Base-by-base conservation (phyloP, 345 rosid genomes). In the Schrenkiella parvula region DNA sequence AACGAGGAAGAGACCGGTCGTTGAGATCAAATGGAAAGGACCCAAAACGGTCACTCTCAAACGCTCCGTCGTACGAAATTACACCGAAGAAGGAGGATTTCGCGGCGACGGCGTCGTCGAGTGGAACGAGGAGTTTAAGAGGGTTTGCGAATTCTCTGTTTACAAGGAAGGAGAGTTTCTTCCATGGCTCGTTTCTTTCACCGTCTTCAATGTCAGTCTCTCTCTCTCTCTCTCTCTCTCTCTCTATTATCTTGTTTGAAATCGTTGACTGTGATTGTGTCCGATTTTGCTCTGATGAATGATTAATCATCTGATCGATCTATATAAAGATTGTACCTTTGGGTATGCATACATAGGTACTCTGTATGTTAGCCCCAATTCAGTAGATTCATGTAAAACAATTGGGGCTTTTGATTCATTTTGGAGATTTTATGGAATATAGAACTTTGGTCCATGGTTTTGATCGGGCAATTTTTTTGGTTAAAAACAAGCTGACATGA, bases 41-140 rank as follows among this genome's bases (percentile, higher is more conserved):
- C 81, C 76, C 15, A 85, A 81, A 59, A 57, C 66, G 11, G 61
- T 76, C 31, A 75, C 71, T 43, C 81, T 85, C 6, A 68, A 78
- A 72, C 76, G 81, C 22, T 66, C 75, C 31, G 73, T 63, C 19
- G 73, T 34, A 26, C 64, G 81, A 74, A 84, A 75, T 76, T 56
- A 74, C 8, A 85, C 89, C 0, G 79, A 81, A 60, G 86, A 84
- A 80, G 86, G 86, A 0, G 81, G 78, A 7, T 31, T 65, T 35
- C 71, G 68, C 18, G 81, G 83, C 4, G 83, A 82, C 50, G 89
- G 87, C 0, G 77, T 81, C 5, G 85, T 81, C 38, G 81, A 84
- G 77, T 89, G 91, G 95, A 81, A 84, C 57, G 87, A 85, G 44
- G 88, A 84, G 74, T 89, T 89, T 2, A 70, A 52, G 19, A 75